Percentiles rank a stretch among this genome's conserved stretches.
These are phyloP conservation scores for Epichloe aotearoae DNA, from an alignment of 2,329 filamentous ascomycete genomes.

Conservation along the genomic window DNA sequence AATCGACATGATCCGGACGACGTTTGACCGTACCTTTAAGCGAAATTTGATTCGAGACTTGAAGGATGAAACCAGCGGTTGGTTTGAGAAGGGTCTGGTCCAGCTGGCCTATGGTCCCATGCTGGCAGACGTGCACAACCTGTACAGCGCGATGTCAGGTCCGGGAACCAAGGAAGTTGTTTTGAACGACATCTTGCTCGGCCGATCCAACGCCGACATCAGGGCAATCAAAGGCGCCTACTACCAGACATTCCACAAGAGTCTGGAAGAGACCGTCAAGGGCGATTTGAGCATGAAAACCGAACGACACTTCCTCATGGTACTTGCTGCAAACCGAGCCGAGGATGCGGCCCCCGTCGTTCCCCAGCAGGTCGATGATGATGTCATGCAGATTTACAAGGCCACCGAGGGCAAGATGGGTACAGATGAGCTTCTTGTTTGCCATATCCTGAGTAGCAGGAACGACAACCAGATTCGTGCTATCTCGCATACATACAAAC, in stretches of 20 bases:
- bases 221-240: constrained; percentile 75
- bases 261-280: constrained; percentile 59
- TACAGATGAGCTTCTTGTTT: constrained; percentile 65
- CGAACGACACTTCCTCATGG: constrained; percentile 70
- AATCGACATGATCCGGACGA: constrained; percentile 51
- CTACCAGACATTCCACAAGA: constrained; percentile 48
- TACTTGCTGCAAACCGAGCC: constrained; percentile 58
- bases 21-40: constrained; percentile 51
- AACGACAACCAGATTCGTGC: constrained; percentile 77
- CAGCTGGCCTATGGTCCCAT: constrained; percentile 70
- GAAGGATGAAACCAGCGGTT: constrained; percentile 60
- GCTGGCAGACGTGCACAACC: constrained; percentile 56
- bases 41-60: constrained; percentile 65
- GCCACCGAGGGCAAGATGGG: constrained; percentile 62
- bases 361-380: constrained; percentile 59
- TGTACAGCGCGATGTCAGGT: constrained; percentile 62
- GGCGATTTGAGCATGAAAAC: constrained; percentile 79
- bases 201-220: constrained; percentile 76
- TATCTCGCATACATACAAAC: constrained; percentile 61
- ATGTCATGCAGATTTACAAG: constrained; percentile 63
- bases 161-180: constrained; percentile 75
- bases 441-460: constrained; percentile 60
- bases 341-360: constrained; percentile 64
- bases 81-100: constrained; percentile 62
- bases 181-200: constrained; percentile 75